Percentiles rank a stretch among this genome's conserved stretches.
These are phyloP conservation scores for Nannochloropsis salina DNA, from an alignment of 108 stramenopile genomes.

Conservation along the genomic window DNA sequence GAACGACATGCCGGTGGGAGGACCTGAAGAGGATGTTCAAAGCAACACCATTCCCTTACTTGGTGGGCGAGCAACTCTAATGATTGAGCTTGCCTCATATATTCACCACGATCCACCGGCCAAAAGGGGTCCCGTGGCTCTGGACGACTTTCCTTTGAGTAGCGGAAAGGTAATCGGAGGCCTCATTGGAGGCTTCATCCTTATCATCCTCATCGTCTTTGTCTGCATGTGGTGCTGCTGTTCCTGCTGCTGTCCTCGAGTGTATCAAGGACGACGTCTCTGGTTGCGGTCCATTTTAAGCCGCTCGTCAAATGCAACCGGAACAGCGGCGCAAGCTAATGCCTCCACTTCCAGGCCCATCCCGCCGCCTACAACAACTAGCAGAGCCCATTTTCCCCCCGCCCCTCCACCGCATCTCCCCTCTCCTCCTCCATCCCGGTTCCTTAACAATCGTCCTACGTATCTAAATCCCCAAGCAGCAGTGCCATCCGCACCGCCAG, in stretches of 20 bases:
- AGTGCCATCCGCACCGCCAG: no score
- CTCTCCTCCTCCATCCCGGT: not conserved
- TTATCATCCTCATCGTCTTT: not conserved
- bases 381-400: not conserved
- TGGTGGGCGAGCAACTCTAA: not conserved
- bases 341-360: not conserved
- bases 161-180: not conserved
- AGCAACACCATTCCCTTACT: not conserved
- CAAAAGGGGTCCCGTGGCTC: not conserved
- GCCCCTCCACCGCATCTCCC: not conserved
- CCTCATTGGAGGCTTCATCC: not conserved
- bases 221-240: not conserved
- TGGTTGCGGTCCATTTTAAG: not conserved
- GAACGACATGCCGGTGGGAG: not conserved
- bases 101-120: not conserved
- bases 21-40: not conserved
- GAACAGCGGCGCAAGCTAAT: not conserved
- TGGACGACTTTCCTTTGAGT: not conserved
- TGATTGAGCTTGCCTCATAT: not conserved
- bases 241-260: not conserved
- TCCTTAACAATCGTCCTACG: not conserved
- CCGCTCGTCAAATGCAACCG: not conserved
- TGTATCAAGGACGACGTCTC: not conserved
- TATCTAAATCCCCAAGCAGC: no score
- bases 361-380: no score